A percentile compares a stretch with the other conserved stretches of the same genome.
These are phyloP conservation scores for Yamadazyma jaroonii DNA, from an alignment of 1,139 yeast species.

Conservation along the genomic window DNA sequence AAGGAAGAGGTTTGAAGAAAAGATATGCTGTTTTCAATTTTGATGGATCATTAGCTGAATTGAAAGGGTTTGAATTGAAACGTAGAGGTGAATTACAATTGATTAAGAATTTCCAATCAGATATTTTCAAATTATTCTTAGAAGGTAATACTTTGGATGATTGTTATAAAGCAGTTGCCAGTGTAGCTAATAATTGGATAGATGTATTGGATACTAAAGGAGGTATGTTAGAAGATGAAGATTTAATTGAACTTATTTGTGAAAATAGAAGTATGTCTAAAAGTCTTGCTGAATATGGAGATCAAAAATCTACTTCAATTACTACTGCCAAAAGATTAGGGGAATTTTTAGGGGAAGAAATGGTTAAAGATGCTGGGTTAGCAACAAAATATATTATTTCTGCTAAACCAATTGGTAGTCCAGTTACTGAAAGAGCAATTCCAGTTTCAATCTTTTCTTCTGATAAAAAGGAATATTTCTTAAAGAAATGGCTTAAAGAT, in stretches of 20 bases:
- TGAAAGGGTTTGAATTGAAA: slow-evolving; percentile 95
- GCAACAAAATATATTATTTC: slow-evolving; percentile 95
- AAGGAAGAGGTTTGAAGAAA: slow-evolving; percentile 94
- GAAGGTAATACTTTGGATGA: slow-evolving; percentile 76
- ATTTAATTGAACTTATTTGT: slow-evolving; percentile 89
- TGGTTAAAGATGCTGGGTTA: slow-evolving; percentile 95
- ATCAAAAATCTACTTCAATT: slow-evolving; percentile 90
- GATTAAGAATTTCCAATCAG: slow-evolving; percentile 93
- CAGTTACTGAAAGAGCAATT: slow-evolving; percentile 93
- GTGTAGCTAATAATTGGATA: slow-evolving; percentile 93
- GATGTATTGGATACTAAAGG: slow-evolving; percentile 92
- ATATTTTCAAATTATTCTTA: slow-evolving; percentile 84
- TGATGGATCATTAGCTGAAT: slow-evolving; percentile 91
- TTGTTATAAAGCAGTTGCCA: slow-evolving; percentile 88
- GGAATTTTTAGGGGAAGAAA: slow-evolving; percentile 94
- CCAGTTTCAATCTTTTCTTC: slow-evolving; percentile 96
- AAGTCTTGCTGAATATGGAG: slow-evolving; percentile 82
- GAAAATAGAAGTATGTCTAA: slow-evolving; percentile 96
- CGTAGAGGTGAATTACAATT: slow-evolving; percentile 95
- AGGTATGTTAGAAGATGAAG: slow-evolving; percentile 86
- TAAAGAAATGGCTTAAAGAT: slow-evolving; percentile 87
- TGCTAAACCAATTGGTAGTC: slow-evolving; percentile 77
- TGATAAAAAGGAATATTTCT: slow-evolving; percentile 58
- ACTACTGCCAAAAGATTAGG: slow-evolving; percentile 93
- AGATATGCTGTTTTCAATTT: slow-evolving; percentile 96